Evolutionary conservation across 2,329 filamentous ascomycete species (phyloP), one percentile per base, ranked within the genome.

Genomic region (Helotiales sp.): DNA sequence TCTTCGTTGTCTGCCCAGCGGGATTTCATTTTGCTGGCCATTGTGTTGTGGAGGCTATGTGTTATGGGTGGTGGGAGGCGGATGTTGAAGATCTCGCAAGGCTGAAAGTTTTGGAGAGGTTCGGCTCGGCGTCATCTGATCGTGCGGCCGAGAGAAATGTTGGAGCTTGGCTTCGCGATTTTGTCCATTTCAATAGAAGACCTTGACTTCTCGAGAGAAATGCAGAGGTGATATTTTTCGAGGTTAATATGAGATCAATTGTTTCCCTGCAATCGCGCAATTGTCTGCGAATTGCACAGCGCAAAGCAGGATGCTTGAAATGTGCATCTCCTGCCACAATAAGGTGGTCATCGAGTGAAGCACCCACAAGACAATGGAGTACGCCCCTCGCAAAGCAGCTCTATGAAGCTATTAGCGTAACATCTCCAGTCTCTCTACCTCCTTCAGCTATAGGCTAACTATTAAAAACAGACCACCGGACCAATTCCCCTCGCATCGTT

Each of bases 401-500:
- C 59, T 91, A 90, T 64, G 89, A 94, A 78, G 94, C 93, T 54
- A 97, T 98, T 71, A 90, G 90, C 72, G 94, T 96, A 85, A 63
- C 78, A 69, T 54, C 34, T 62, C 32, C 64, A 26, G 5, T 15
- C 28, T 34, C 1, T 17, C 55, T 37, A 24, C n/a, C 28, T 45
- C 7, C 8, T 20, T 45, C 3, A 45, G 8, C 13, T 20, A 20
- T 20, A 45, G 1, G 17, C 40, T 45, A 20, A 45, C 6, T 6
- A 45, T 45, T 20, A 6, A 45, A 45, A 20, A 17, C 73, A 92
- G 89, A 88, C 91, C 47, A 98, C 96, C 11, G 96, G 96, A 0
- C 95, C 96, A 3, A 89, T 98, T 30, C 93, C 96, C 0, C 87
- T 99, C 68, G 94, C 96, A 5, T 91, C 93, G 61, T 99, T 94